Percentiles rank a stretch among this genome's conserved stretches.
phyloP scores from a whole-genome alignment of 1,284 basidiomycete genomes.

The Leccinum ponderosum region DNA sequence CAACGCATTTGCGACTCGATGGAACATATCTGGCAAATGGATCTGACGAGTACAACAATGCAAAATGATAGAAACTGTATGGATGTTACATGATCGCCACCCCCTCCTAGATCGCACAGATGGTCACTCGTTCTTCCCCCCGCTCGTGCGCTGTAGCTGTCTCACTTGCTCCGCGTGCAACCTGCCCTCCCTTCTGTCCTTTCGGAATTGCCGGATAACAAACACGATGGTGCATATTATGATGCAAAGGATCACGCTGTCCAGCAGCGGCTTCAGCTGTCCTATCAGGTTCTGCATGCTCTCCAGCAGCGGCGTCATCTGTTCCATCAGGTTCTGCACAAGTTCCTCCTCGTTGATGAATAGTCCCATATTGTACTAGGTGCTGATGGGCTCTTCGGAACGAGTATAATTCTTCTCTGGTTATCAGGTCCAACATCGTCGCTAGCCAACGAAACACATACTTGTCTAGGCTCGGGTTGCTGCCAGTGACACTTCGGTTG shows the following conservation, averaged over 20 bases:
- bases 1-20: not conserved
- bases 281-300: constrained; percentile 5
- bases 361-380: constrained; percentile 21
- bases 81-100: not conserved
- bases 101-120: not conserved
- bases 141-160: constrained; percentile 9
- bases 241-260: constrained; percentile 14
- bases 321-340: not conserved
- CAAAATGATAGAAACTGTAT: not conserved
- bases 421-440: not conserved
- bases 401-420: not conserved
- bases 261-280: constrained; percentile 20
- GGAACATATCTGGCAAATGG: not conserved
- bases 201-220: constrained; percentile 14
- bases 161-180: constrained; percentile 22
- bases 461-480: constrained; percentile 3
- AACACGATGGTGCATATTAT: constrained; percentile 20
- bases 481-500: not conserved
- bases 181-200: constrained; percentile 23
- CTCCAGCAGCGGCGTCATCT: too few species aligned
- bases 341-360: constrained; percentile 24
- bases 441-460: not conserved
- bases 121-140: constrained; percentile 8
- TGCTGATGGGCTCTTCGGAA: not conserved
- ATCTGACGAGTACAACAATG: not conserved